Conservation (phyloP, 495 filamentous ascomycete genomes). For the Pseudomonodictys pantanalensis region DNA sequence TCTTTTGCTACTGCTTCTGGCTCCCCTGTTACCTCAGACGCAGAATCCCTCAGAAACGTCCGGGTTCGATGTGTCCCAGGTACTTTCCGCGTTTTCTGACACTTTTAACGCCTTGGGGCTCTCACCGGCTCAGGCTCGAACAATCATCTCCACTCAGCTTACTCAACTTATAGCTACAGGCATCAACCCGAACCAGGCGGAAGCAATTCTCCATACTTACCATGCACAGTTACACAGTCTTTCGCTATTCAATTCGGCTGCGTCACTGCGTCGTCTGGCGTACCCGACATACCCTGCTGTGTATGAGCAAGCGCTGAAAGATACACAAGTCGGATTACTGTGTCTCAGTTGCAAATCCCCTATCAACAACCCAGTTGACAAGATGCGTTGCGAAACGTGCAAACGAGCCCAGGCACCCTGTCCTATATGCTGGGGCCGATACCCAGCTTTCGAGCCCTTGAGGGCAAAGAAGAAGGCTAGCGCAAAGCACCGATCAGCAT, state of each 20-base stretch:
- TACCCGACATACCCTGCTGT: conserved; percentile 42
- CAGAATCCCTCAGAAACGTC: conserved; percentile 21
- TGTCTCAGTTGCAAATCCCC: conserved; percentile 39
- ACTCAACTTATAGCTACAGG: conserved; percentile 29
- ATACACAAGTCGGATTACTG: conserved; percentile 35
- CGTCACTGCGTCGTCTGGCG: conserved; percentile 36
- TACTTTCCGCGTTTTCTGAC: conserved; percentile 30
- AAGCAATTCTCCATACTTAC: conserved; percentile 42
- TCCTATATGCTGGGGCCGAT: conserved; percentile 38
- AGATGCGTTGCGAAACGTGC: conserved; percentile 38
- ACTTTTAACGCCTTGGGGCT: conserved; percentile 27
- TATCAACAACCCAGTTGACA: conserved; percentile 35
- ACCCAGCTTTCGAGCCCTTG: conserved; percentile 36
- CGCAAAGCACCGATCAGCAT: conserved; percentile 9
- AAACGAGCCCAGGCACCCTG: conserved; percentile 35
- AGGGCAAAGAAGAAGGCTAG: conserved; percentile 25
- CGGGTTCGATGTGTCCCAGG: conserved; percentile 8
- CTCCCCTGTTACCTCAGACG: conserved; percentile 37
- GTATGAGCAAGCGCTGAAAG: conserved; percentile 39
- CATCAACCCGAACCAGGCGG: conserved; percentile 41
- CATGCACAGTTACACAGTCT: conserved; percentile 40
- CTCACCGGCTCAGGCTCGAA: conserved; percentile 21
- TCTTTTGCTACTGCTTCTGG: conserved; percentile 36
- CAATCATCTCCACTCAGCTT: conserved; percentile 31
- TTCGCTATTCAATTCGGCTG: conserved; percentile 35